These are phyloP conservation scores for Yarrowia hollandica DNA, from an alignment of 805 yeast genomes.

Conservation along the genomic window DNA sequence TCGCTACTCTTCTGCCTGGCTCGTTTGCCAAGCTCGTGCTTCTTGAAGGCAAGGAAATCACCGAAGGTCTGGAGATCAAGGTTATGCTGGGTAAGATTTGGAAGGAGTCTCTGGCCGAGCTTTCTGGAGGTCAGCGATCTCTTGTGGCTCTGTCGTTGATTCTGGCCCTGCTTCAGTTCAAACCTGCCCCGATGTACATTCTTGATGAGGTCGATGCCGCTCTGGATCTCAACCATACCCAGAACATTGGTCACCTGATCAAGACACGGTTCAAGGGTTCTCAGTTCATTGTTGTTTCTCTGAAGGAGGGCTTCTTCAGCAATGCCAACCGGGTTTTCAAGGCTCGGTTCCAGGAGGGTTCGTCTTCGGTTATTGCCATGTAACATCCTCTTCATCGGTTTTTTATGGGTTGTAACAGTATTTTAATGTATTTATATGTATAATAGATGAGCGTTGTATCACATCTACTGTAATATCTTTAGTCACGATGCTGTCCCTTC, in stretches of 20 bases:
- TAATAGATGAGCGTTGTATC: not conserved
- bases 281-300: slow-evolving; percentile 92
- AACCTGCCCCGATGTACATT: slow-evolving; percentile 98
- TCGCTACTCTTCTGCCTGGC: slow-evolving; percentile 83
- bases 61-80: slow-evolving; percentile 85
- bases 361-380: slow-evolving; percentile 68
- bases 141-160: slow-evolving; percentile 89
- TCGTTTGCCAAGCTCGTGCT: slow-evolving; percentile 88
- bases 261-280: slow-evolving; percentile 94
- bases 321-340: slow-evolving; percentile 94
- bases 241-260: slow-evolving; percentile 93
- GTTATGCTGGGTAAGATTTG: slow-evolving; percentile 89
- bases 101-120: slow-evolving; percentile 93
- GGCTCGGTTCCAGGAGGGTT: slow-evolving; percentile 94
- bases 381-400: no score
- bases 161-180: slow-evolving; percentile 86
- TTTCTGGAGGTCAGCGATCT: slow-evolving; percentile 97
- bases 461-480: no score
- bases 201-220: slow-evolving; percentile 99
- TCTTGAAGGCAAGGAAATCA: slow-evolving; percentile 74
- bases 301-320: slow-evolving; percentile 97
- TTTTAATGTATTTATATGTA: slow-evolving; percentile 22
- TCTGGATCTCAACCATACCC: slow-evolving; percentile 92
- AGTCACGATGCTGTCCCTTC: not conserved
- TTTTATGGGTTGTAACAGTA: not conserved